These are phyloP conservation scores for Sporobolomyces pararoseus DNA, from an alignment of 768 basidiomycete genomes.

Conservation along the genomic window DNA sequence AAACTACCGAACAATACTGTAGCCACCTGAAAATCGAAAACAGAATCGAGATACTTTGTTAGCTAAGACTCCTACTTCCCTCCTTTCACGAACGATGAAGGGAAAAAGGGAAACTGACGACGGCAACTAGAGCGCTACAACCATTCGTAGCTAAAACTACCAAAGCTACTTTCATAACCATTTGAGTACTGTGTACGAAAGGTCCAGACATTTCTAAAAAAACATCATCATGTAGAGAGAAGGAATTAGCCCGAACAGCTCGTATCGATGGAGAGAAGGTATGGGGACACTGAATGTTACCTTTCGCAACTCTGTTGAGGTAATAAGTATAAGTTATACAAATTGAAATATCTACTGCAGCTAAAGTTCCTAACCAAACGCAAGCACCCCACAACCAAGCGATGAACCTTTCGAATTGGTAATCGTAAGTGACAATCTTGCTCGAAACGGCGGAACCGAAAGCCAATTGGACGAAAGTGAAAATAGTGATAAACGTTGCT, in stretches of 20 bases:
- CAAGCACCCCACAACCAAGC: slow-evolving; percentile 26
- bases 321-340: slow-evolving; percentile 2
- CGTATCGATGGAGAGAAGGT: not conserved
- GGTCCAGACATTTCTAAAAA: slow-evolving; percentile 13
- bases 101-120: slow-evolving; percentile 22
- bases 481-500: not conserved
- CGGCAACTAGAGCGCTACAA: not conserved
- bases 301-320: slow-evolving; percentile 12
- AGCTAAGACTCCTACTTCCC: too few relatives aligned
- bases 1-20: slow-evolving; percentile 22
- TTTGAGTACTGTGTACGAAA: slow-evolving; percentile 21
- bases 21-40: slow-evolving; percentile 8
- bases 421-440: slow-evolving; percentile 28
- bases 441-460: slow-evolving; percentile 14
- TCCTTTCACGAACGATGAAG: too few relatives aligned
- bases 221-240: not conserved
- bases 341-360: not conserved
- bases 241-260: not conserved
- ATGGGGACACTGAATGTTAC: not conserved
- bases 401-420: slow-evolving; percentile 15
- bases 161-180: slow-evolving; percentile 14
- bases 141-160: slow-evolving; percentile 27
- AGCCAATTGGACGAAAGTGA: slow-evolving; percentile 13
- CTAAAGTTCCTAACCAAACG: slow-evolving; percentile 21
- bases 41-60: too few relatives aligned